Base-by-base conservation (phyloP, 1,284 basidiomycete species). In the Heterobasidion occidentale region DNA sequence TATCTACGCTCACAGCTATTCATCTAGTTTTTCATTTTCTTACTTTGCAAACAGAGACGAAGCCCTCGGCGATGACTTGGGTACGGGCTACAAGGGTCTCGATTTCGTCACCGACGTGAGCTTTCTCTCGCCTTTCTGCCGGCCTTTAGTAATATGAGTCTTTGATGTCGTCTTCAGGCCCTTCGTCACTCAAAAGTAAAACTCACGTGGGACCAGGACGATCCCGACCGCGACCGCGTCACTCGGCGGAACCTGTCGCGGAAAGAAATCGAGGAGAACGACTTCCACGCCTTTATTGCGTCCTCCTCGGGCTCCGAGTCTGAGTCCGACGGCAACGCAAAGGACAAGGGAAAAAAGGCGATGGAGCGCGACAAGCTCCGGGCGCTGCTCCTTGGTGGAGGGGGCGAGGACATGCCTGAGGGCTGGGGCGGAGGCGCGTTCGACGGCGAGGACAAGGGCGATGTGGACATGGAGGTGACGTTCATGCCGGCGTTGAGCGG, bases 121-220 rank as follows among this genome's bases (percentile, higher is more conserved):
- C 74, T 38, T 34, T n/a, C 54, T 55, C 45, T 42, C 38, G 34
- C 6, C 42, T 17, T 45, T 35, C 38, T 27, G 27, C 27, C 27
- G 27, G 27, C 44, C 17, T 27, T 3, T 34, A 15, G 42, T 46
- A 5, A 56, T 19, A 34, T 42, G 36, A 54, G 54, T 36, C 45
- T 51, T 33, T 12, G 36, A 36, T n/a, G 17, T 36, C 38, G 9
- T 46, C 27, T 47, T 2, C 61, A 96, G 92, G 95, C 95, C 7
- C 81, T 99, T n/a, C 88, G 97, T 8, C 95, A 99, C 70, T 99
- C 97, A 12, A 95, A 94, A 74, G 96, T 99, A 62, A 96, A 92
- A 67, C 79, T 99, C 33, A 98, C 96, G 9, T 99, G 97, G 97
- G 97, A 99, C 66, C 92, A 95, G 61, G 97, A 99, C 70, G 96